A percentile compares a stretch with the other conserved stretches of the same genome.
phyloP scores from a whole-genome alignment of 805 yeast genomes.

The Metschnikowia cerradonensis region DNA sequence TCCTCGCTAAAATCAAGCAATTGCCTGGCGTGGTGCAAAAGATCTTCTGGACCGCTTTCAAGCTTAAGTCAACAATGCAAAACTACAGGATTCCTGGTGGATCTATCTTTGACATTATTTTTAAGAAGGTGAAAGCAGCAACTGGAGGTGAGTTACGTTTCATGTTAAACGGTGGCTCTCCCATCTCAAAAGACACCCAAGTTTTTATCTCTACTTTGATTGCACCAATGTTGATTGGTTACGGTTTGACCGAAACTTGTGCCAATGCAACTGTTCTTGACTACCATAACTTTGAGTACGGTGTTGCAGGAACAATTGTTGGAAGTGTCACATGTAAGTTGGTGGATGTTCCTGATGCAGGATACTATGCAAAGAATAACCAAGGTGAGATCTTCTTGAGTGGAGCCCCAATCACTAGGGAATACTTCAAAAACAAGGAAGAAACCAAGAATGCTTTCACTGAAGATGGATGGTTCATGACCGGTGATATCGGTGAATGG shows the following conservation, averaged over 20 bases:
- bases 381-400: constrained; percentile 88
- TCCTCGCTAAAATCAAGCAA: constrained; percentile 66
- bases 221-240: constrained; percentile 88
- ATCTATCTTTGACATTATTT: constrained; percentile 66
- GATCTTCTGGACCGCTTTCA: constrained; percentile 84
- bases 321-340: constrained; percentile 85
- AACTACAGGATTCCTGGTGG: constrained; percentile 74
- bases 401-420: constrained; percentile 69
- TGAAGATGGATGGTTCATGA: constrained; percentile 89
- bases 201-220: constrained; percentile 69
- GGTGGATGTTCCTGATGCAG: constrained; percentile 87
- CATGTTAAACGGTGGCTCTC: constrained; percentile 89
- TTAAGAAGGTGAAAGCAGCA: constrained; percentile 85
- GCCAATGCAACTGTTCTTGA: constrained; percentile 78
- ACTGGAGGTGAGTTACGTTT: constrained; percentile 85
- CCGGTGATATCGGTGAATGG: constrained; percentile 98
- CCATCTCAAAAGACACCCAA: constrained; percentile 79
- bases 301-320: constrained; percentile 76
- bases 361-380: constrained; percentile 81
- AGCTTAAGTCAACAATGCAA: constrained; percentile 62
- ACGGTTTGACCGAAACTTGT: constrained; percentile 94
- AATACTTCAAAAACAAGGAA: constrained; percentile 76
- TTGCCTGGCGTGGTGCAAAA: constrained; percentile 66
- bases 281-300: constrained; percentile 62
- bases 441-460: constrained; percentile 78